phyloP scores from a whole-genome alignment of 495 filamentous ascomycete species.

The Recurvomyces mirabilis region DNA sequence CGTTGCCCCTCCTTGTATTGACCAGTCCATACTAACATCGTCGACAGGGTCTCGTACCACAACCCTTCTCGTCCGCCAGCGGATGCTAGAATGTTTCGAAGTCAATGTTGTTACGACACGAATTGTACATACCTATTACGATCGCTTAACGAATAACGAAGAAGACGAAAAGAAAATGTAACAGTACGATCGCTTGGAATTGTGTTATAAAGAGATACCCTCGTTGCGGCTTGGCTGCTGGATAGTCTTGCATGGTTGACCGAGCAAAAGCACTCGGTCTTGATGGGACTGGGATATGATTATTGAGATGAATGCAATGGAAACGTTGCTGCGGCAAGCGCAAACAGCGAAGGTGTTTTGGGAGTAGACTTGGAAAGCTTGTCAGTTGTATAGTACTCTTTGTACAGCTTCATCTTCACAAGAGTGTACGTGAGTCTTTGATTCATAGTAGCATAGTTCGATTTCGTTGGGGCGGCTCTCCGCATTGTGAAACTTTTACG shows the following conservation, averaged over 20 bases:
- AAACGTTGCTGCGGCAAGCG: too few species aligned
- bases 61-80: slow-evolving; percentile 21
- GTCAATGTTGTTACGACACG: background rate
- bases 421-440: too few species aligned
- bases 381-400: too few species aligned
- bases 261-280: slow-evolving; percentile 8
- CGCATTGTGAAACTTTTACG: too few species aligned
- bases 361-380: too few species aligned
- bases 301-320: background rate
- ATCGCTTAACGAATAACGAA: slow-evolving; percentile 2
- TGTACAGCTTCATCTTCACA: too few species aligned
- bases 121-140: background rate
- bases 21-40: too few species aligned
- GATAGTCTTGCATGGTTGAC: too few species aligned
- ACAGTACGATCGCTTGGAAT: slow-evolving; percentile 3
- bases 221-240: slow-evolving; percentile 7
- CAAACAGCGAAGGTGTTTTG: too few species aligned
- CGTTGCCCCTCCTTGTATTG: slow-evolving; percentile 18
- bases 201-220: slow-evolving; percentile 8
- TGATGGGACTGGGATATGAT: background rate
- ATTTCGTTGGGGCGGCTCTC: too few species aligned
- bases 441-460: too few species aligned
- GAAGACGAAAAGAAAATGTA: background rate
- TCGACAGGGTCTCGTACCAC: slow-evolving; percentile 47
- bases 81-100: slow-evolving; percentile 4